A percentile compares a stretch with the other conserved stretches of the same genome.
Evolutionary conservation across 805 yeast genomes (phyloP).

Genomic region (Tanozyma kutaoensis): DNA sequence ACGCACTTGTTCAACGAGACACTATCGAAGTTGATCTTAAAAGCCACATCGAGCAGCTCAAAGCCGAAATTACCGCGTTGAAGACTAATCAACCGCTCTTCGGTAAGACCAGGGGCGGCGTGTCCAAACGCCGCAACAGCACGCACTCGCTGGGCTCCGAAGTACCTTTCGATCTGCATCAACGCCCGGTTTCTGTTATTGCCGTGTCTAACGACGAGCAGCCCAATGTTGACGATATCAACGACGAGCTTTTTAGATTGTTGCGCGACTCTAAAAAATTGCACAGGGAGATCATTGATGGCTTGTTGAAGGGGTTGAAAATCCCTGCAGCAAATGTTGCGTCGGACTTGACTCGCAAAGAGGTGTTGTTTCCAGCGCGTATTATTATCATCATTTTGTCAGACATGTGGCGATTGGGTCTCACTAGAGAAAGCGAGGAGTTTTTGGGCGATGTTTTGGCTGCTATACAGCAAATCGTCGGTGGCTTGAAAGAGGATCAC

Average conservation of each 20-base stretch:
- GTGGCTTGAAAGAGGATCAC: slow-evolving; percentile 71
- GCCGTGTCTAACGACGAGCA: slow-evolving; percentile 42
- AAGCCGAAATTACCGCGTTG: slow-evolving; percentile 34
- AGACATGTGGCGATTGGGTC: slow-evolving; percentile 97
- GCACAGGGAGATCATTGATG: slow-evolving; percentile 77
- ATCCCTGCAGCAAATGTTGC: slow-evolving; percentile 82
- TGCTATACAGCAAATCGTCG: slow-evolving; percentile 75
- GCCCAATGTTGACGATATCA: slow-evolving; percentile 50
- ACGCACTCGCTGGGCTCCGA: no score
- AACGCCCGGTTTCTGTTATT: slow-evolving; percentile 50
- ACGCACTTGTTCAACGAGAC: slow-evolving; percentile 42
- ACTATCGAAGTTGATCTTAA: slow-evolving; percentile 56
- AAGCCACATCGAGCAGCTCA: slow-evolving; percentile 43
- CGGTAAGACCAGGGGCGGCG: slow-evolving; percentile 9
- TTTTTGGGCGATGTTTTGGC: slow-evolving; percentile 82
- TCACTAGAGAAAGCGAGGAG: slow-evolving; percentile 82
- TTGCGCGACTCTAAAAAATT: slow-evolving; percentile 59
- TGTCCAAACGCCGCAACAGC: no score
- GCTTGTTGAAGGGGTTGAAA: slow-evolving; percentile 70
- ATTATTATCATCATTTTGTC: slow-evolving; percentile 82
- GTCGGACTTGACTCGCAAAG: slow-evolving; percentile 71
- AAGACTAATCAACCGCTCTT: slow-evolving; percentile 25
- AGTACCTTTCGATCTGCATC: no score
- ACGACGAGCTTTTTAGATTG: slow-evolving; percentile 60
- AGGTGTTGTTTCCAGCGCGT: slow-evolving; percentile 92